These are phyloP conservation scores for Coelastrella sp. DNA, from an alignment of 139 green algal species.

Conservation along the genomic window DNA sequence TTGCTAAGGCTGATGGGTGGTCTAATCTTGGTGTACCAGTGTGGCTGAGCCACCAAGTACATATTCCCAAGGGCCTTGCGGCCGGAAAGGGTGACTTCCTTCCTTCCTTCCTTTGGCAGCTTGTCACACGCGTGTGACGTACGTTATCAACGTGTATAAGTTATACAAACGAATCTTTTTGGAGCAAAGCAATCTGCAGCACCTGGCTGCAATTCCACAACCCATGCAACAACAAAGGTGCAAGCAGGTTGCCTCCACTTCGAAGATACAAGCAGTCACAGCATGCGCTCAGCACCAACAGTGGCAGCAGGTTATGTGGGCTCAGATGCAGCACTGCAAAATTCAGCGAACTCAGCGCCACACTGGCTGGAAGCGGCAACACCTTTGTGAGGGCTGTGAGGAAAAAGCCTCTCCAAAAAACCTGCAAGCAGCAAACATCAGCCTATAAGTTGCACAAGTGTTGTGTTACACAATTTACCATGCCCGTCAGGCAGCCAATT, in stretches of 20 bases:
- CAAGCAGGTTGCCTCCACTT: conserved; percentile 48
- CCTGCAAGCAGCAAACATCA: conserved; percentile 38
- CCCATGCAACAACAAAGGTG: conserved; percentile 58
- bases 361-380: conserved; percentile 53
- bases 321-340: conserved; percentile 63
- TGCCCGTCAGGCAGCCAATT: no score
- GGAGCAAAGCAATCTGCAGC: conserved; percentile 49
- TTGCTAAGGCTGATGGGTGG: no score
- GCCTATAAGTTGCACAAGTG: no score
- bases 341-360: conserved; percentile 49
- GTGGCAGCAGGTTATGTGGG: conserved; percentile 47
- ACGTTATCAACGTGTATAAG: no score
- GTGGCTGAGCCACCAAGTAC: no score
- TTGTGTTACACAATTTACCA: no score
- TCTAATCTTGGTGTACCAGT: no score
- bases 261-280: conserved; percentile 62
- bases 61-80: no score
- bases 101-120: no score
- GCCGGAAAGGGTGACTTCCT: no score
- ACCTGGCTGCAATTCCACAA: conserved; percentile 62
- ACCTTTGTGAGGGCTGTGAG: conserved; percentile 60
- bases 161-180: conserved; percentile 64
- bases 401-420: conserved; percentile 71
- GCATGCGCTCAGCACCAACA: conserved; percentile 45
- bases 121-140: no score